A percentile compares a stretch with the other conserved stretches of the same genome.
These are phyloP conservation scores for Musa beccarii DNA, from an alignment of 176 grass and related monocot species.

Conservation along the genomic window DNA sequence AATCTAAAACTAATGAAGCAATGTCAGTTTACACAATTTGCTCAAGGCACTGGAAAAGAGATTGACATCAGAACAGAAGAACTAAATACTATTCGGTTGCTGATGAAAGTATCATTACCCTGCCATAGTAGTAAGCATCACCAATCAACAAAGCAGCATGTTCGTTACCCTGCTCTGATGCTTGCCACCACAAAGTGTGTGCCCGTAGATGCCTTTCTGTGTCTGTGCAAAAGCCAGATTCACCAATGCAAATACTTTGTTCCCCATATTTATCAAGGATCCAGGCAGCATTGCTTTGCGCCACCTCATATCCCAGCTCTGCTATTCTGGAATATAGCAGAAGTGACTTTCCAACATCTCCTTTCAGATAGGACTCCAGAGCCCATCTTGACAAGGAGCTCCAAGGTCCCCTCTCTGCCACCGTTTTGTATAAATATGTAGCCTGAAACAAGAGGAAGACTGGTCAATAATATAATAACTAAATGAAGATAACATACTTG, in stretches of 20 bases:
- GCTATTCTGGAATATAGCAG: conserved; percentile 96
- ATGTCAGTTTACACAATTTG: background rate
- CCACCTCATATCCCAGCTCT: conserved; percentile 94
- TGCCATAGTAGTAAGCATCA: conserved; percentile 97
- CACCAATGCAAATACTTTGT: conserved; percentile 86
- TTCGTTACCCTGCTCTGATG: conserved; percentile 98
- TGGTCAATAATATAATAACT: background rate
- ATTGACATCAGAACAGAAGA: background rate
- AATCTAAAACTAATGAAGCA: background rate
- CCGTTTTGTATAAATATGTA: conserved; percentile 78
- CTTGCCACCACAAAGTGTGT: conserved; percentile 98
- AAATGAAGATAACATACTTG: too few relatives aligned
- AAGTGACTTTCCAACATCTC: conserved; percentile 88
- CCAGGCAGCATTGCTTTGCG: conserved; percentile 99
- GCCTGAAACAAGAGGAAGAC: conserved; percentile 41
- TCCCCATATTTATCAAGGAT: conserved; percentile 93
- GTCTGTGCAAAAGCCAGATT: conserved; percentile 83
- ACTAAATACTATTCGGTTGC: background rate
- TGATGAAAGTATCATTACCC: conserved; percentile 41
- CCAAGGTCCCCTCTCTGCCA: conserved; percentile 96
- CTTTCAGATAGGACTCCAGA: conserved; percentile 93
- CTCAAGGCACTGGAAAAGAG: background rate
- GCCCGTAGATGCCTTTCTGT: conserved; percentile 81
- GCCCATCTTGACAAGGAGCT: conserved; percentile 94
- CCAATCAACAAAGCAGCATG: conserved; percentile 98